A percentile compares a stretch with the other conserved stretches of the same genome.
phyloP scores from a whole-genome alignment of 352 stramenopile genomes.

The Globisporangium nodosum region DNA sequence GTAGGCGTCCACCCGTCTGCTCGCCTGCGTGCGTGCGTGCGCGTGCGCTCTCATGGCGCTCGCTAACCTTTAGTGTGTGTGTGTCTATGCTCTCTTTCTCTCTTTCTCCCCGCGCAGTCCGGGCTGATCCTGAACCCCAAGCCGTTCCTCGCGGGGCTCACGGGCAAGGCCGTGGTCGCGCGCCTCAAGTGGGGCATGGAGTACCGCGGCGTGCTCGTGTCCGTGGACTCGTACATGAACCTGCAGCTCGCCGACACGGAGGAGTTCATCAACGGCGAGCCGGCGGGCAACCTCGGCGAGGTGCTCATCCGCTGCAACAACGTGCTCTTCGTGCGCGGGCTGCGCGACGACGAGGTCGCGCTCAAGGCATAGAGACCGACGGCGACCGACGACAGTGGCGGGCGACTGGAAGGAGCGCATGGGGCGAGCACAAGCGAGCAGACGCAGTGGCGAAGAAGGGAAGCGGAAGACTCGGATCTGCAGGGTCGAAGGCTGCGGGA shows the following conservation, averaged over 20 bases:
- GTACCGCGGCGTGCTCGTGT: conserved; percentile 95
- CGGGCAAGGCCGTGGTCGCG: conserved; percentile 94
- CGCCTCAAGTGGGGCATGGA: conserved; percentile 99
- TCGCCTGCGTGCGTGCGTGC: neutral
- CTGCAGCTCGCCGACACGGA: conserved; percentile 95
- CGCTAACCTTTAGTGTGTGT: neutral
- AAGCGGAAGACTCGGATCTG: neutral
- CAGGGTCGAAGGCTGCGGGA: neutral
- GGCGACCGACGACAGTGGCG: no score
- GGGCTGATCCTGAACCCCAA: conserved; percentile 93
- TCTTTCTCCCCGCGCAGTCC: conserved; percentile 32
- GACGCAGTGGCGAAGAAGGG: neutral
- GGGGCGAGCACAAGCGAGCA: neutral
- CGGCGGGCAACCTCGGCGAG: conserved; percentile 96
- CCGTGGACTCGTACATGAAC: conserved; percentile 99
- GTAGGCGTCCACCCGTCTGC: conserved; percentile 4
- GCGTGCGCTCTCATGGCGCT: neutral
- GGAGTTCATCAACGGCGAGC: conserved; percentile 97
- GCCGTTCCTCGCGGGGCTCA: conserved; percentile 93
- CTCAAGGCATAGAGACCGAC: conserved; percentile 8
- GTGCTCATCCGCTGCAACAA: conserved; percentile 99
- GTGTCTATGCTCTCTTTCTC: conserved; percentile 5
- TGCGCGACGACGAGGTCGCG: conserved; percentile 21
- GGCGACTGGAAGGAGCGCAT: neutral
- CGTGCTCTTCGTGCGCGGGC: conserved; percentile 95